These are phyloP conservation scores for Suillus paluster DNA, from an alignment of 768 basidiomycete species.

Conservation along the genomic window DNA sequence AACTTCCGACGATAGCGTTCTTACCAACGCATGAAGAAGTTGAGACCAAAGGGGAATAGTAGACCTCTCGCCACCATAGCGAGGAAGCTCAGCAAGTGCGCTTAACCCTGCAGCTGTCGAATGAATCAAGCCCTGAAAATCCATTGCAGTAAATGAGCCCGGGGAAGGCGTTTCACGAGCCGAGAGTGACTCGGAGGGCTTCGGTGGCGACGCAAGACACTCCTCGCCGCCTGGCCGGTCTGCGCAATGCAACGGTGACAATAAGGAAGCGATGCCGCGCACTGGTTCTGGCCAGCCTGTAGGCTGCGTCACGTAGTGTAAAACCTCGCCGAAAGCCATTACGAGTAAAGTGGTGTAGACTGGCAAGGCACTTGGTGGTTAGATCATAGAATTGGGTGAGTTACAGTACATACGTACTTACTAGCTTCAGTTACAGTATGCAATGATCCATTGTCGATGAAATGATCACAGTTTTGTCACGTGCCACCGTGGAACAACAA, in stretches of 20 bases:
- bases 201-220: no score
- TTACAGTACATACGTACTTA: no score
- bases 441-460: no score
- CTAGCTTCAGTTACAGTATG: no score
- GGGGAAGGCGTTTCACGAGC: not conserved
- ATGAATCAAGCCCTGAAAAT: not conserved
- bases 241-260: not conserved
- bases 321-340: not conserved
- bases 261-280: not conserved
- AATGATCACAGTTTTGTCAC: no score
- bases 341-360: no score
- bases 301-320: not conserved
- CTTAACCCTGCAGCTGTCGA: not conserved
- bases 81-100: no score
- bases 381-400: no score
- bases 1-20: not conserved
- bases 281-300: not conserved
- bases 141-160: not conserved
- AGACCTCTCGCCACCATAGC: not conserved
- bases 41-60: slow-evolving; percentile 5
- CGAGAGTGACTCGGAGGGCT: no score
- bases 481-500: no score
- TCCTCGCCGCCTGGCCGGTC: no score
- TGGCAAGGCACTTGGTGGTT: no score
- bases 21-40: not conserved